phyloP scores from a whole-genome alignment of 768 basidiomycete genomes.

The Amanita pallidorosea region DNA sequence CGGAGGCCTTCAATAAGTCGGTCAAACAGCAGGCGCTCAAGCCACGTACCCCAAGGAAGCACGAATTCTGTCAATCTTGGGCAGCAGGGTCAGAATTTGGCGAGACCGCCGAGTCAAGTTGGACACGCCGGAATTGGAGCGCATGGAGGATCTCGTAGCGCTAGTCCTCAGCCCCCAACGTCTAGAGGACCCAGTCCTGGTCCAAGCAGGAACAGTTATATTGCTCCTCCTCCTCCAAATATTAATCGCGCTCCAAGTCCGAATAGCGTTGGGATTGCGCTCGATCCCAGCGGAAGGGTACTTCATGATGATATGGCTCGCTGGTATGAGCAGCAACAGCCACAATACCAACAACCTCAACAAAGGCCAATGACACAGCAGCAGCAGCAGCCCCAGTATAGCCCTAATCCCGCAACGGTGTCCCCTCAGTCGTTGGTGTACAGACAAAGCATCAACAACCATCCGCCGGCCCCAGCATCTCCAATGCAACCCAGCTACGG shows the following conservation, averaged over 20 bases:
- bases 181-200: slow-evolving; percentile 49
- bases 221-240: slow-evolving; percentile 21
- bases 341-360: slow-evolving; percentile 11
- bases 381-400: slow-evolving; percentile 5
- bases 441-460: neutral
- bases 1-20: slow-evolving; percentile 42
- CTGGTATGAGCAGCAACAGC: slow-evolving; percentile 35
- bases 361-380: neutral
- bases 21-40: slow-evolving; percentile 35
- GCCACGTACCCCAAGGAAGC: slow-evolving; percentile 20
- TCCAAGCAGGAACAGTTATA: slow-evolving; percentile 27
- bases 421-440: neutral
- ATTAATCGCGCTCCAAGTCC: slow-evolving; percentile 56
- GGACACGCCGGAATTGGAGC: slow-evolving; percentile 82
- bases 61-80: slow-evolving; percentile 12
- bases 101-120: slow-evolving; percentile 44
- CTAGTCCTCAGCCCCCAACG: slow-evolving; percentile 45
- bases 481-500: slow-evolving; percentile 1
- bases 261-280: slow-evolving; percentile 70
- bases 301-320: slow-evolving; percentile 72
- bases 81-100: slow-evolving; percentile 26
- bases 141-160: slow-evolving; percentile 51
- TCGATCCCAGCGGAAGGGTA: slow-evolving; percentile 75
- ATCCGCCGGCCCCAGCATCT: neutral
- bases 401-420: neutral